A percentile compares a stretch with the other conserved stretches of the same genome.
These are phyloP conservation scores for Oryza glumipatula DNA, from an alignment of 176 grass and related monocot species.

Conservation along the genomic window DNA sequence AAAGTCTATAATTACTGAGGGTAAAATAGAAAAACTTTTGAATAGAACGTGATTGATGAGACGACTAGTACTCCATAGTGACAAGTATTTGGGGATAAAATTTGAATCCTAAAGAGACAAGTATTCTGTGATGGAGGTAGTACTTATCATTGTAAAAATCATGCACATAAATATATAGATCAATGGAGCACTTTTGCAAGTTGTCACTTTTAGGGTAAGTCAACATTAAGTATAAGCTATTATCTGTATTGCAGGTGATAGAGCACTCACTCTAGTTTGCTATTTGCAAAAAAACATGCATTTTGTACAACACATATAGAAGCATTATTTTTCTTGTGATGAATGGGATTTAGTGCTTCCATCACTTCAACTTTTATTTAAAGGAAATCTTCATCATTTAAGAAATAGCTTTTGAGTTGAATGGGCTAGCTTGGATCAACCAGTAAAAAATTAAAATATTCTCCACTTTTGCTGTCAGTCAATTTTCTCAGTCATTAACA, in stretches of 20 bases:
- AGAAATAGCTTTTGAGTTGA: neutral
- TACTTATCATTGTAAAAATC: neutral
- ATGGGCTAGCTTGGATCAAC: neutral
- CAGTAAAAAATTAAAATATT: neutral
- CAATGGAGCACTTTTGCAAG: neutral
- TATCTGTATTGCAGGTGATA: neutral
- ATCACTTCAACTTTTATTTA: neutral
- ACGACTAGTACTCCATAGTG: no score
- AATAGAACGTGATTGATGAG: no score
- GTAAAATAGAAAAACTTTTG: no score
- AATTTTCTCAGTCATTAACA: conserved; percentile 17
- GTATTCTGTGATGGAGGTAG: no score
- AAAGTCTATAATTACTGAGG: no score
- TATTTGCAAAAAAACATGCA: neutral
- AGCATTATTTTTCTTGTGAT: neutral
- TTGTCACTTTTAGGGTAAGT: neutral
- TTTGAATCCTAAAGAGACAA: no score
- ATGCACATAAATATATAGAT: neutral
- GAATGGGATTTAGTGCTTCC: conserved; percentile 10
- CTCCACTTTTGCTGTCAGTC: neutral
- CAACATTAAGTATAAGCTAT: neutral
- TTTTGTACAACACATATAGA: neutral
- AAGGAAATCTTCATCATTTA: neutral
- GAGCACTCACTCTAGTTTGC: neutral
- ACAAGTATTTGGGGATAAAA: no score